Evolutionary conservation across 2,329 filamentous ascomycete species (phyloP), one percentile per base, ranked within the genome.

Genomic region (Paramyrothecium roridum): DNA sequence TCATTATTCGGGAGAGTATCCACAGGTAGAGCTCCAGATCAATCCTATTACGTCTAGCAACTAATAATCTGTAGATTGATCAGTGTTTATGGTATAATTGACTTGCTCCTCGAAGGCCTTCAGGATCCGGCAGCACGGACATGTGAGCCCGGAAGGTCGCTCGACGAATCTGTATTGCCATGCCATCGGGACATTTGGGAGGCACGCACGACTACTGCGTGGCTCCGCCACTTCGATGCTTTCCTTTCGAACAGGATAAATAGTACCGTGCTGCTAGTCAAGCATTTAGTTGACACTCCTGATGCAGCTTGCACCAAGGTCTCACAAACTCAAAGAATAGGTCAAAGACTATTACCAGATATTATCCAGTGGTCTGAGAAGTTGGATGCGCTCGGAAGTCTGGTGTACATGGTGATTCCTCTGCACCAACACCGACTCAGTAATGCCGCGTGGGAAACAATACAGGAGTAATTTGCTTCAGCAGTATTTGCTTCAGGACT

Each of bases 381-480:
- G n/a, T 26, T 58, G n/a, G 54, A 58, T 49, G 49, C 52, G 43
- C 54, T 55, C 46, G 57, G 57, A 8, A 53, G 52, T 2, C 26
- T 55, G n/a, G 50, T 58, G 2, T 58, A 54, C 52, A 58, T 56
- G 57, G 57, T 51, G 17, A 51, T 51, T 30, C 49, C 49, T 19
- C 17, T 51, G 49, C 49, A 51, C 12, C 49, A 40, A 17, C 13
- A 20, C 4, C 12, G 49, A 7, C 37, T 43, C n/a, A 13, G n/a
- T 19, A 43, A 43, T 19, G 3, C 13, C 7, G 37, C 13, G n/a
- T 43, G 37, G 37, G 37, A 43, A 13, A 19, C n/a, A 13, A 7
- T 16, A 16, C n/a, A 43, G 16, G 37, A 43, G 37, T 19, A 43
- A 13, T 43, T 43, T 43, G 3, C 37, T 30, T 30, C 26, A 10